Evolutionary conservation across 352 stramenopile genomes (phyloP).

Genomic region (Globisporangium yorkense): DNA sequence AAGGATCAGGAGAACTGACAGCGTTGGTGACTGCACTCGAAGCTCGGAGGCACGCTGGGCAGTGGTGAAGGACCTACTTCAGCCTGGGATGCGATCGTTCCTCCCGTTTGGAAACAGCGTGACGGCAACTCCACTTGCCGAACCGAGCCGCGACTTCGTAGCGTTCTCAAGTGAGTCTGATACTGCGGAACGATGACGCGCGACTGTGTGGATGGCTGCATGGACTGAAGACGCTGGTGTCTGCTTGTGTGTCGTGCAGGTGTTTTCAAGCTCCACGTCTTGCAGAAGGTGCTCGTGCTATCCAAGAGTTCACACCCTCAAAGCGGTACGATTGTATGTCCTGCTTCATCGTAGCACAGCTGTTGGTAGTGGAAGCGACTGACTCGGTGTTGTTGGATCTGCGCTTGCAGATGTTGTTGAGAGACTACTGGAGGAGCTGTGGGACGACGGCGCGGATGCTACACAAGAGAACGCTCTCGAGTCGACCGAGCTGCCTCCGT

Average conservation of each 20-base stretch:
- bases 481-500: constrained; percentile 25
- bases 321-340: constrained; percentile 3
- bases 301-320: constrained; percentile 21
- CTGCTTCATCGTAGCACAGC: background rate
- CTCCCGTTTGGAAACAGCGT: constrained; percentile 27
- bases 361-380: background rate
- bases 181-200: background rate
- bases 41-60: constrained; percentile 35
- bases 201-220: background rate
- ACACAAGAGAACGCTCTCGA: background rate
- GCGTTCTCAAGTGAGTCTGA: constrained; percentile 1
- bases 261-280: constrained; percentile 23
- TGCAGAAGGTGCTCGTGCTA: constrained; percentile 26
- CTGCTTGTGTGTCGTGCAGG: constrained; percentile 10
- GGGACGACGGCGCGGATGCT: constrained; percentile 10
- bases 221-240: background rate
- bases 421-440: constrained; percentile 26
- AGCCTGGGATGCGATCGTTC: constrained; percentile 26
- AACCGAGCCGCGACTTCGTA: constrained; percentile 11
- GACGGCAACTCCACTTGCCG: background rate
- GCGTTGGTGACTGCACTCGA: background rate
- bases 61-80: constrained; percentile 37
- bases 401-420: constrained; percentile 24
- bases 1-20: background rate
- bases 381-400: background rate